Base-by-base conservation (phyloP, 2,329 filamentous ascomycete species). In the Colletotrichum musicola region DNA sequence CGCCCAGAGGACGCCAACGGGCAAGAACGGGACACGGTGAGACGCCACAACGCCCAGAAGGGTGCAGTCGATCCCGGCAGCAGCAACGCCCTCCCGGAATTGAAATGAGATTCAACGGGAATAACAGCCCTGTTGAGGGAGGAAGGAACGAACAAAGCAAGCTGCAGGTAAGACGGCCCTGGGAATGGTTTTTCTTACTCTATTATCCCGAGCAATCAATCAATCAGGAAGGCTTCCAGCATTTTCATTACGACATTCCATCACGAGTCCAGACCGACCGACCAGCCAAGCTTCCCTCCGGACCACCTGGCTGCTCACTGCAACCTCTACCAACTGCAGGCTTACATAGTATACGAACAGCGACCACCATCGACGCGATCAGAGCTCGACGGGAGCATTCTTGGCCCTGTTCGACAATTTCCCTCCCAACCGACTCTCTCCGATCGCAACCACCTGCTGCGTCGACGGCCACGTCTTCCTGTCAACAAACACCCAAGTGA, bases 11-110 rank as follows among this genome's bases (percentile, higher is more conserved):
- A 20, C 54, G 51, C 51, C 54, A 65, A 51, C 66, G 56, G 66
- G 62, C 62, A 66, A 30, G 35, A 51, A 69, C 66, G 66, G 66
- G 44, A 68, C 22, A n/a, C 22, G 18, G 18, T 51, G 62, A 60
- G 62, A 61, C 55, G 62, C 62, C 66, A 66, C 62, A 65, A 35
- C 51, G 62, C 55, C 42, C 30, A 38, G 51, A 60, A n/a, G 30
- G 30, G 30, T 64, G 47, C 65, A 46, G 27, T 59, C 56, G 18
- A 59, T 49, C 27, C 20, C 44, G 56, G n/a, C 25, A 30, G 14
- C 30, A 9, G 30, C 30, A 9, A 35, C 30, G 7, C 40, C 27
- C 53, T 67, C 58, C 64, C 46, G 59, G 46, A 25, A 67, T 50
- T 44, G 30, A 22, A 20, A 50, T 40, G 44, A 16, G 53, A 46